Evolutionary conservation across 345 rosid genomes (phyloP), one percentile per base, ranked within the genome.

Genomic region (Aquilaria yunnanensis): DNA sequence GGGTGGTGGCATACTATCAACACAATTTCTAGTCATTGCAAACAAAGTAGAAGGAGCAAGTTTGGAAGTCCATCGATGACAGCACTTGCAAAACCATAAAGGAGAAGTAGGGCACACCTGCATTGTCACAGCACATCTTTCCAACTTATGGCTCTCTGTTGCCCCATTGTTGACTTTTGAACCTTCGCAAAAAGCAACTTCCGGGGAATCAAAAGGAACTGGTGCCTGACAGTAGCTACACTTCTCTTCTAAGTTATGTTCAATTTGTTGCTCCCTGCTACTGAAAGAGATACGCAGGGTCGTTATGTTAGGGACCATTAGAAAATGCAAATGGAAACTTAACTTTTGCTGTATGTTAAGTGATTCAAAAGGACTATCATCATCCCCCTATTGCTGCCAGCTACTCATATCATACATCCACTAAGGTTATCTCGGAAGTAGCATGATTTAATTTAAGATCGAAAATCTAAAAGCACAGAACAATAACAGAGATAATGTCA

Each of bases 61-160:
- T 46, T 81, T 83, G 37, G 74, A 63, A 48, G 73, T 67, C 70
- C 72, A 29, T 70, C 96, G 79, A 52, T 74, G 77, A 72, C 97
- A 95, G 71, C 99, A 89, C 68, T 84, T 81, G 85, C 99, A 95
- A 76, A 77, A 75, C 96, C 96, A 87, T 61, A 74, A 61, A 31
- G 99, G 85, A 47, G 68, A 75, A 10, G 83, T 62, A 34, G 88
- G 89, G 77, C 97, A 89, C 58, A 89, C 86, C 80, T 77, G 84
- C 96, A 87, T 82, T 1, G 96, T 83, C 49, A 78, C 86, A 4
- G 86, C 76, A 57, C 96, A 95, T 64, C 97, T 82, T 59, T 72
- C 77, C 66, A 85, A 66, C 70, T 83, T 78, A 73, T 95, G 96
- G 41, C 63, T 76, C 78, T 78, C 73, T 37, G 63, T 57, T 31